Base-by-base conservation (phyloP, 768 basidiomycete genomes). In the Thelephora ganbajun region DNA sequence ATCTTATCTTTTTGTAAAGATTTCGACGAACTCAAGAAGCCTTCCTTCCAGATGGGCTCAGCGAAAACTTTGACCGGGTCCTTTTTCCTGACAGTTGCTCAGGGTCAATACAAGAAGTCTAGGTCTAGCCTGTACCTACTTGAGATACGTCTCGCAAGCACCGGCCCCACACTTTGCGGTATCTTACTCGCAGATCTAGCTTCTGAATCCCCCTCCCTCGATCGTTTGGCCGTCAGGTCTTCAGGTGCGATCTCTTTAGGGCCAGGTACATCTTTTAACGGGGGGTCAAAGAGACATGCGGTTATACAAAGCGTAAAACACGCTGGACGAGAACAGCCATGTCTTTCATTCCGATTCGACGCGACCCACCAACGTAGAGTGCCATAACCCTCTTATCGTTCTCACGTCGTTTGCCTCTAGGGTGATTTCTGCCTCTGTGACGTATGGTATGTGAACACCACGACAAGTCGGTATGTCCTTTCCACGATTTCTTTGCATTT, bases 371-470 rank as follows among this genome's bases (percentile, higher is more conserved):
- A 6, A 69, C 54, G 34, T 70, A 70, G 5, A 78, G 60, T 2
- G 64, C 59, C 1, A 68, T 50, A 5, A 76, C 64, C 50, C 72
- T 74, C 48, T 65, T 67, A 47, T 77, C 70, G 46, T 78, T 77
- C 20, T 73, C 72, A 18, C 70, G 60, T 19, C 74, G 61, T 2
- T 69, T 70, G n/a, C n/a, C n/a, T n/a, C n/a, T n/a, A n/a, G n/a
- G n/a, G n/a, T n/a, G n/a, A n/a, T n/a, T n/a, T n/a, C n/a, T n/a
- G n/a, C n/a, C n/a, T n/a, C n/a, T n/a, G n/a, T n/a, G n/a, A n/a
- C n/a, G n/a, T n/a, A n/a, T n/a, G n/a, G n/a, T n/a, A n/a, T n/a
- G n/a, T n/a, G n/a, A n/a, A n/a, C n/a, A n/a, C n/a, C n/a, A n/a
- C n/a, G n/a, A n/a, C n/a, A n/a, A n/a, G n/a, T n/a, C n/a, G n/a